Evolutionary conservation across 2,329 filamentous ascomycete species (phyloP).

Genomic region (Bipolaris oryzae): DNA sequence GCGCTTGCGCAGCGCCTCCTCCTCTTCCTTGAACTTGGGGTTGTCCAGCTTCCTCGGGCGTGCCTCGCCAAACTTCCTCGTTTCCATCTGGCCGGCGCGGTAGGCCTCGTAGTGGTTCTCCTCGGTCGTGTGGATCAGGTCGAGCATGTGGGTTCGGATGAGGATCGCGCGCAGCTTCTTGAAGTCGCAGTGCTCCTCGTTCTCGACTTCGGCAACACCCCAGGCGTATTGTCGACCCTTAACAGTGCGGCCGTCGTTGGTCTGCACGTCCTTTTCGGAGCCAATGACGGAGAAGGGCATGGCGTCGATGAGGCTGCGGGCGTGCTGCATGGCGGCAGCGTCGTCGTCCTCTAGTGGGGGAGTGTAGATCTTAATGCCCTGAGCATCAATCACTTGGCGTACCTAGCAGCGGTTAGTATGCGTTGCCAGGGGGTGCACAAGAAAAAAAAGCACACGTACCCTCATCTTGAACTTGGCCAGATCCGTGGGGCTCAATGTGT

Average conservation of each 20-base stretch:
- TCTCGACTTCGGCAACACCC: constrained; percentile 99
- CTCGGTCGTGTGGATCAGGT: constrained; percentile 99
- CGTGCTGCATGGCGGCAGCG: constrained; percentile 92
- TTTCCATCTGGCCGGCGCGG: constrained; percentile 99
- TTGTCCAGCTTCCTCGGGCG: constrained; percentile 98
- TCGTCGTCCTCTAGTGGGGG: constrained; percentile 98
- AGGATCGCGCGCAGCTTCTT: constrained; percentile 99
- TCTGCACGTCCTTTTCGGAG: constrained; percentile 99
- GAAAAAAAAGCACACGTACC: constrained; percentile 60
- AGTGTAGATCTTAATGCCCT: constrained; percentile 99
- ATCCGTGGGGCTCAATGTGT: constrained; percentile 92
- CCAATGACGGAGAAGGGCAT: constrained; percentile 99
- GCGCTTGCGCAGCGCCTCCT: constrained; percentile 96
- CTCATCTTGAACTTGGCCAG: constrained; percentile 93
- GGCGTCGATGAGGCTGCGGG: constrained; percentile 89
- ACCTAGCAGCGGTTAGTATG: constrained; percentile 64
- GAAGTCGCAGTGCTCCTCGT: constrained; percentile 99
- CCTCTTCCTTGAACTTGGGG: constrained; percentile 99
- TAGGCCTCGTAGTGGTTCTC: constrained; percentile 99
- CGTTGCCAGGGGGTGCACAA: not conserved
- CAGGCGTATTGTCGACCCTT: constrained; percentile 99
- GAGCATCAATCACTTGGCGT: constrained; percentile 91
- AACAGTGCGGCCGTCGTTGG: constrained; percentile 90
- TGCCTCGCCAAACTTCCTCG: constrained; percentile 97
- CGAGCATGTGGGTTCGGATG: constrained; percentile 99